Evolutionary conservation across 2,329 filamentous ascomycete genomes (phyloP).

Genomic region (Xylaria arbuscula): DNA sequence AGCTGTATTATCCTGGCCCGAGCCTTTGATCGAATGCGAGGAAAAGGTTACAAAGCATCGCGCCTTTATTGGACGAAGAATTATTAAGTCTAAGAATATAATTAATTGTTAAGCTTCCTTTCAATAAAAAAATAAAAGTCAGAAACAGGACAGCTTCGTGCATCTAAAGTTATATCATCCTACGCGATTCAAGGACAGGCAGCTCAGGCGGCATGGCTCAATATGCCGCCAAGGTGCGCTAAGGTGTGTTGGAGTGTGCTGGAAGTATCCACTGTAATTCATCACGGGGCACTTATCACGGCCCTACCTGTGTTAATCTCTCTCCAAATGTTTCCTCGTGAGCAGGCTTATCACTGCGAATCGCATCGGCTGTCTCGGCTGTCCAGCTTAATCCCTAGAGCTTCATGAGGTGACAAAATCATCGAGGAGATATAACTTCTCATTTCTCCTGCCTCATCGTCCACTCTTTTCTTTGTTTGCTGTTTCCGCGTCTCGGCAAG

Average conservation of each 20-base stretch:
- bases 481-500: not conserved
- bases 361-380: slow-evolving; percentile 35
- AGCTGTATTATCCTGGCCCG: too few relatives aligned
- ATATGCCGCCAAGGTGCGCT: slow-evolving; percentile 14
- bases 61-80: too few relatives aligned
- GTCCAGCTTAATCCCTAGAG: slow-evolving; percentile 19
- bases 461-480: not conserved
- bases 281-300: slow-evolving; percentile 47
- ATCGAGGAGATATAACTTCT: not conserved
- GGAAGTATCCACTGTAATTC: slow-evolving; percentile 42
- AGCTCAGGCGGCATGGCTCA: not conserved
- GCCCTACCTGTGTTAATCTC: slow-evolving; percentile 29
- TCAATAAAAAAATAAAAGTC: too few relatives aligned
- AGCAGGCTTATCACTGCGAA: slow-evolving; percentile 20
- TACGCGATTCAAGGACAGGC: not conserved
- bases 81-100: too few relatives aligned
- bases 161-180: too few relatives aligned
- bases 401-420: slow-evolving; percentile 1
- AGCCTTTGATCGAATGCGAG: too few relatives aligned
- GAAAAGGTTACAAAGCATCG: too few relatives aligned
- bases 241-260: slow-evolving; percentile 26
- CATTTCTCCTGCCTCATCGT: too few relatives aligned
- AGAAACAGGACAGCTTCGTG: too few relatives aligned
- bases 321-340: slow-evolving; percentile 29
- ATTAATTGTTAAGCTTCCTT: too few relatives aligned